Conservation (phyloP, 805 yeast genomes). For the Wickerhamiella kazuoi region DNA sequence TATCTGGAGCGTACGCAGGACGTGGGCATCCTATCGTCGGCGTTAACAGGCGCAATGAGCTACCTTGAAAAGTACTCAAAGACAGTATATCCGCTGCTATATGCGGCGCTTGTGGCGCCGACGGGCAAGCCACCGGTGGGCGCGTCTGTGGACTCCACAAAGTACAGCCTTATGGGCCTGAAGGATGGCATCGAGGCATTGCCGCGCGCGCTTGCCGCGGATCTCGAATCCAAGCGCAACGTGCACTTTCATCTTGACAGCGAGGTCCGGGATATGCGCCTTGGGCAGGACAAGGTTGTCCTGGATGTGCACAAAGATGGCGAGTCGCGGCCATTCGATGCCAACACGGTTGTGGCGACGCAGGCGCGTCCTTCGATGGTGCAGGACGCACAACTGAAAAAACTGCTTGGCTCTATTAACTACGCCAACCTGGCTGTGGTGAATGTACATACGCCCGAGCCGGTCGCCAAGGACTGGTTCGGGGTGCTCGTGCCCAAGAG, state of each 20-base stretch:
- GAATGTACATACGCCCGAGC: slow-evolving; percentile 42
- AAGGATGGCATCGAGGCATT: slow-evolving; percentile 17
- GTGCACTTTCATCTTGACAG: slow-evolving; percentile 12
- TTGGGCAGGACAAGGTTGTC: slow-evolving; percentile 1
- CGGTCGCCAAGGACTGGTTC: slow-evolving; percentile 42
- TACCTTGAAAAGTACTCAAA: slow-evolving; percentile 14
- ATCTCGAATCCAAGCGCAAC: slow-evolving; percentile 8
- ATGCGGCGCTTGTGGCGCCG: slow-evolving; percentile 13
- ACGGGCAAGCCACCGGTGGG: neutral
- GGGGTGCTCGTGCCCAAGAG: slow-evolving; percentile 70
- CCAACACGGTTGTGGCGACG: slow-evolving; percentile 11
- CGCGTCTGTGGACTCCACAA: slow-evolving; percentile 2
- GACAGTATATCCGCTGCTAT: slow-evolving; percentile 14
- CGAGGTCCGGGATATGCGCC: slow-evolving; percentile 5
- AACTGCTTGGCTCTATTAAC: slow-evolving; percentile 23
- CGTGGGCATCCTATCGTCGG: slow-evolving; percentile 36
- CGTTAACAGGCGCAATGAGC: slow-evolving; percentile 22
- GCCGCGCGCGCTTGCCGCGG: slow-evolving; percentile 13
- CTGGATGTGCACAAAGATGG: slow-evolving; percentile 1
- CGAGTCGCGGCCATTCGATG: neutral
- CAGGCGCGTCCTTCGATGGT: slow-evolving; percentile 9
- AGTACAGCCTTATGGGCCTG: slow-evolving; percentile 14
- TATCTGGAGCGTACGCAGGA: slow-evolving; percentile 33
- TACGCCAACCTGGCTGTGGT: slow-evolving; percentile 45
- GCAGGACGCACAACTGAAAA: slow-evolving; percentile 2